Evolutionary conservation across 1,139 yeast species (phyloP), one percentile per base, ranked within the genome.

Genomic region (Candida sp.): DNA sequence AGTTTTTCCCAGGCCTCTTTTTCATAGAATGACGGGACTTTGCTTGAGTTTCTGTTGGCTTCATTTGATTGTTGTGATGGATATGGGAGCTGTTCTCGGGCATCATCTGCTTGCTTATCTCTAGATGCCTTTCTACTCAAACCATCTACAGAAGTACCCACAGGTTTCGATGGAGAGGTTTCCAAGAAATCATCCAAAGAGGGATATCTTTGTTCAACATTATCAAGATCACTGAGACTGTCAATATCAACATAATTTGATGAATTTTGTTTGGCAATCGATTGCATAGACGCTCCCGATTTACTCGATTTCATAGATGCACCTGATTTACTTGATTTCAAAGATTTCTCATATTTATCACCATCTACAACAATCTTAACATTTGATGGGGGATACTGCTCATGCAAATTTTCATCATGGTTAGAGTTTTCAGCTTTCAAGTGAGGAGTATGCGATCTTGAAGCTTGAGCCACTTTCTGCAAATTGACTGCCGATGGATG

Each of bases 151-250:
- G 34, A 32, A 11, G 19, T 12, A 12, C 6, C 34, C 6, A n/a
- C 7, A 11, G 5, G 39, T 4, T 29, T 27, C 1, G 33, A 15
- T 11, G 39, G 19, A 8, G 49, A 46, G 6, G 43, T 51, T 30
- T 53, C 63, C 32, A 61, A 50, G 27, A 69, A 54, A 23, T 64
- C 64, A 33, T 73, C 78, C 19, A 73, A 57, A 4, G 76, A 69
- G 3, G 79, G 79, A 44, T 63, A 74, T 37, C 77, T 57, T 45
- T 68, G 72, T 49, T 72, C 77, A 1, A 66, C 71, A 46, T 73
- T 63, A 8, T 60, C 73, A 12, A 67, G 46, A 29, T 68, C 73
- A 11, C 52, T 57, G 27, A 62, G 49, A 36, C 61, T 58, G 15
- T 52, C 56, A 23, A 33, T 6, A 22, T 38, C 46, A n/a, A 40